Conservation (phyloP, 2,329 filamentous ascomycete species). For the Claviceps purpurea region DNA sequence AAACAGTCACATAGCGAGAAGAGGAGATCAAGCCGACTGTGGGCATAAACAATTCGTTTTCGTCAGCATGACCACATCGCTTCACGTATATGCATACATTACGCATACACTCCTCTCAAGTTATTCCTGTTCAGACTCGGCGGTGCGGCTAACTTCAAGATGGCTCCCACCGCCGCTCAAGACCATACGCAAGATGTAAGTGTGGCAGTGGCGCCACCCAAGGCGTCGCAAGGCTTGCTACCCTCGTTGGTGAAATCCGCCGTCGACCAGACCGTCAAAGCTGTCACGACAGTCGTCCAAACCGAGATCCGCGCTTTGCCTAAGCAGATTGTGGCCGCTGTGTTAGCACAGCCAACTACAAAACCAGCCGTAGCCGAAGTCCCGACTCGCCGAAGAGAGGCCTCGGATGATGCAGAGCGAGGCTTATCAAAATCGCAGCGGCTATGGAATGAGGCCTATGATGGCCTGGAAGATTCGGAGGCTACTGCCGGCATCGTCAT, state of each 20-base stretch:
- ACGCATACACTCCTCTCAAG: not conserved
- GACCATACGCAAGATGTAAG: constrained; percentile 4
- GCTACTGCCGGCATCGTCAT: constrained; percentile 5
- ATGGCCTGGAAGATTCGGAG: constrained; percentile 3
- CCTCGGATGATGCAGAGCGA: constrained; percentile 1
- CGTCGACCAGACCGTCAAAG: constrained; percentile 6
- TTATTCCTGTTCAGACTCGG: not conserved
- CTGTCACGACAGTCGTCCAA: constrained; percentile 5
- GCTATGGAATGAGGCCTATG: constrained; percentile 7
- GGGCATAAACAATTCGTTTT: not conserved
- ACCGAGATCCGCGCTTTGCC: constrained; percentile 6
- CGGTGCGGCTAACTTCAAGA: not conserved
- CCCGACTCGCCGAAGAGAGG: not conserved
- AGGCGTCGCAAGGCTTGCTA: constrained; percentile 2
- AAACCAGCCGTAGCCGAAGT: not conserved
- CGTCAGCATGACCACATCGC: not conserved
- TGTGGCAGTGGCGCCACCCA: not conserved
- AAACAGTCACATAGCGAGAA: not conserved
- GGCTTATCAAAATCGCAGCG: constrained; percentile 5
- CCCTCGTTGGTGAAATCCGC: constrained; percentile 6
- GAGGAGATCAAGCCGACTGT: not conserved
- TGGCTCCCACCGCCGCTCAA: constrained; percentile 1
- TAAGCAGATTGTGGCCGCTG: constrained; percentile 4
- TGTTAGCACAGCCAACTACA: constrained; percentile 1
- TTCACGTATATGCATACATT: not conserved